Base-by-base conservation (phyloP, 108 stramenopile species). In the Schizochytrium sp. region DNA sequence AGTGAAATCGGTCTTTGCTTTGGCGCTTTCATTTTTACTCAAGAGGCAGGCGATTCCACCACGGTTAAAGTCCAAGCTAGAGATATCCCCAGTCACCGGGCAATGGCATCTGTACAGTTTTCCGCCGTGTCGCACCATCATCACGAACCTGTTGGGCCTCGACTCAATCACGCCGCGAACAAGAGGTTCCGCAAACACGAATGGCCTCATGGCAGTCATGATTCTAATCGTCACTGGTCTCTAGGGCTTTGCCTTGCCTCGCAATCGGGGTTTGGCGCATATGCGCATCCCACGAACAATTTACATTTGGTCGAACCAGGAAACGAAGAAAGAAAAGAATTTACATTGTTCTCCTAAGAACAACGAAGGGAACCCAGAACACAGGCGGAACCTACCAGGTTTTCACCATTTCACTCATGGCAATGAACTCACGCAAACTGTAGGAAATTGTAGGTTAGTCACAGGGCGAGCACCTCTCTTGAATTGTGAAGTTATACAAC, bases 111-210 rank as follows among this genome's bases (percentile, higher is more conserved):
- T 59, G 13, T 59, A 8, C 4, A 87, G 44, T 10, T 57, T 28
- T 28, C 59, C 57, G 7, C 56, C 87, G 19, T 59, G 4, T 12
- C 38, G 28, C 56, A 87, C 87, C 5, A 58, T 5, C 87, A 87
- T 87, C 7, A 89, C 53, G 76, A 73, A 89, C 41, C 72, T 17
- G 19, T 89, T 73, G 0, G 72, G 73, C 1, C 72, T 38, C 73
- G 72, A 50, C 2, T 56, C 72, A 17, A 89, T 53, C 15, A 53
- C 50, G 61, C 72, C 88, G 7, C 13, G 49, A 40, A 72, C 72
- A 13, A 73, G 64, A 4, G 88, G 40, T 50, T 55, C 72, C 19
- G 69, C 47, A 56, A 72, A 89, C 17, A 19, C 44, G 42, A n/a
- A 87, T 17, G 87, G 87, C 87, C 64, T 7, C 64, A 69, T 69